Evolutionary conservation across 1,284 basidiomycete genomes (phyloP).

Genomic region (Takashimella tepidaria): DNA sequence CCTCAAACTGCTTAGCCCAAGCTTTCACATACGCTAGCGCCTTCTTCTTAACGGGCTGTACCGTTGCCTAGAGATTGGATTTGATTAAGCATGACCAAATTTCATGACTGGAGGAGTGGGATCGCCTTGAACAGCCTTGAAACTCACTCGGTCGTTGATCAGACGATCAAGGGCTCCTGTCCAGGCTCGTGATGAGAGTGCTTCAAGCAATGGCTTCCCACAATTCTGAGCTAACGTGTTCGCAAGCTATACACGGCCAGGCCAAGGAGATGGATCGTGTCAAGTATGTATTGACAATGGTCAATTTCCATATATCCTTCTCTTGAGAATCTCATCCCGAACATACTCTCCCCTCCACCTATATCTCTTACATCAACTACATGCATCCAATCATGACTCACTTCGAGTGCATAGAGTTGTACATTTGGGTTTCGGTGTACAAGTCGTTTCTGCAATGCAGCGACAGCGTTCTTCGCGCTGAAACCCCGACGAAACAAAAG

Average conservation of each 20-base stretch:
- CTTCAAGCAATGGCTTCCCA: slow-evolving; percentile 70
- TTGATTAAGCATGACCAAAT: no score
- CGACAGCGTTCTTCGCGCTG: slow-evolving; percentile 82
- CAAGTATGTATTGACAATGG: no score
- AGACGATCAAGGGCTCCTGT: slow-evolving; percentile 81
- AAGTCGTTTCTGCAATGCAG: slow-evolving; percentile 81
- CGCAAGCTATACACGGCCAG: slow-evolving; percentile 54
- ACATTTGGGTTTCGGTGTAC: slow-evolving; percentile 94
- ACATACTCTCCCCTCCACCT: no score
- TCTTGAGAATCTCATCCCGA: slow-evolving; percentile 1
- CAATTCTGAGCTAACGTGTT: slow-evolving; percentile 92
- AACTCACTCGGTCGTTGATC: slow-evolving; percentile 77
- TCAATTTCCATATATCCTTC: no score
- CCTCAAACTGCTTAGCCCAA: slow-evolving; percentile 82
- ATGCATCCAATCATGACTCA: no score
- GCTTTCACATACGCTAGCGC: slow-evolving; percentile 67
- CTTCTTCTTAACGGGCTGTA: slow-evolving; percentile 78
- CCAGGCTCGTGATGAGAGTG: slow-evolving; percentile 85
- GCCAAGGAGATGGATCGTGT: no score
- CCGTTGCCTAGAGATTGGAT: slow-evolving; percentile 76
- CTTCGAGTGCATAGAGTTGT: slow-evolving; percentile 82
- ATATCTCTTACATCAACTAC: no score
- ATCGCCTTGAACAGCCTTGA: no score
- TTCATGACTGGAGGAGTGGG: no score
- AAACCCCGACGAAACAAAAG: slow-evolving; percentile 4